These are phyloP conservation scores for Glycine latifolia DNA, from an alignment of 306 rosid species.

Conservation along the genomic window DNA sequence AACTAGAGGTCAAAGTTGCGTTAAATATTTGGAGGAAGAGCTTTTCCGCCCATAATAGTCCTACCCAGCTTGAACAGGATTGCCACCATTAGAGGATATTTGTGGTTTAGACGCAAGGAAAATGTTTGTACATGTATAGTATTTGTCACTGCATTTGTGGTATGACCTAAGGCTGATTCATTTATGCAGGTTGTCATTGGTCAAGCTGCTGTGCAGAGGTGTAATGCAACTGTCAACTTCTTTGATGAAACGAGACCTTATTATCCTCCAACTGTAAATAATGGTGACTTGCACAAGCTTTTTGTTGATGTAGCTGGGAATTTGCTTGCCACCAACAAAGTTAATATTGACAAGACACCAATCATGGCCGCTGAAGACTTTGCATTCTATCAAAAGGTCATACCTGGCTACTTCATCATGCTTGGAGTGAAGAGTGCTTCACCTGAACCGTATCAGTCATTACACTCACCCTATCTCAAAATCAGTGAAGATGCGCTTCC, in stretches of 20 bases:
- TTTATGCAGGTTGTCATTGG: slow-evolving; percentile 64
- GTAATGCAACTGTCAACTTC: slow-evolving; percentile 55
- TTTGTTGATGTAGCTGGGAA: slow-evolving; percentile 61
- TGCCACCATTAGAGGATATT: too few relatives aligned
- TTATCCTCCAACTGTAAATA: slow-evolving; percentile 59
- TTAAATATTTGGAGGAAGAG: too few relatives aligned
- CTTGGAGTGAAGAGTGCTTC: slow-evolving; percentile 57
- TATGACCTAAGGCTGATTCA: not conserved
- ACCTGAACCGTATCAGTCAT: not conserved
- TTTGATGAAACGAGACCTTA: slow-evolving; percentile 47
- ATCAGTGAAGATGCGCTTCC: slow-evolving; percentile 79
- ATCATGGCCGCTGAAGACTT: slow-evolving; percentile 78
- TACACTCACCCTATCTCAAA: slow-evolving; percentile 70
- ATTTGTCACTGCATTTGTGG: too few relatives aligned
- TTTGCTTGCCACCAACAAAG: slow-evolving; percentile 60
- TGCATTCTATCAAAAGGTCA: slow-evolving; percentile 79
- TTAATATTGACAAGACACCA: slow-evolving; percentile 46
- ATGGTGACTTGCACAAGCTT: slow-evolving; percentile 53
- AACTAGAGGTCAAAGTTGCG: too few relatives aligned
- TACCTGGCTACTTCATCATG: slow-evolving; percentile 73
- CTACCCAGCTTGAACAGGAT: too few relatives aligned
- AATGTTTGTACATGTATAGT: too few relatives aligned
- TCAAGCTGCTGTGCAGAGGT: slow-evolving; percentile 66
- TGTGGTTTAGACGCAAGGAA: too few relatives aligned
- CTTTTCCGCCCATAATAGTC: too few relatives aligned